A percentile compares a stretch with the other conserved stretches of the same genome.
Conservation (phyloP, 2,329 filamentous ascomycete species). For the Fusarium denticulatum region DNA sequence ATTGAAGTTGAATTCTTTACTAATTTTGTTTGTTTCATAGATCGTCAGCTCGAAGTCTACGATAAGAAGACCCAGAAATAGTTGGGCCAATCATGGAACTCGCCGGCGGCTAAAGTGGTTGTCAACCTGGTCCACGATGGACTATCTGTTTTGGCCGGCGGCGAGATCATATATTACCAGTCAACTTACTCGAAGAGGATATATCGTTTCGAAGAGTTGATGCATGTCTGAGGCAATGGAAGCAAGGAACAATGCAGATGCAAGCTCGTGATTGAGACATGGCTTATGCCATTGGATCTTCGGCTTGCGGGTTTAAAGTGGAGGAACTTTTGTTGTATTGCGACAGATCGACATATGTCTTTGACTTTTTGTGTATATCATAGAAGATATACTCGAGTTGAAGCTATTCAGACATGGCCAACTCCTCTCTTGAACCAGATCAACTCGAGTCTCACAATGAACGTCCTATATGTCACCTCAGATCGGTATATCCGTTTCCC, state of each 20-base stretch:
- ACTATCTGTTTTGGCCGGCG: slow-evolving; percentile 9
- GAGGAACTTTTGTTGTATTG: neutral
- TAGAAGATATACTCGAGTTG: neutral
- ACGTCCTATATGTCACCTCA: neutral
- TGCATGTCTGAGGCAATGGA: neutral
- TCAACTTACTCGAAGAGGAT: neutral
- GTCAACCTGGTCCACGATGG: neutral
- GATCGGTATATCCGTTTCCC: slow-evolving; percentile 36
- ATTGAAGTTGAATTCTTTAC: neutral
- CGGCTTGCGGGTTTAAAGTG: neutral
- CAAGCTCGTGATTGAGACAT: neutral
- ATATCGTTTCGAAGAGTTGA: neutral
- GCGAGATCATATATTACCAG: slow-evolving; percentile 3
- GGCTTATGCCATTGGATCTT: neutral
- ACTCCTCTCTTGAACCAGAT: neutral
- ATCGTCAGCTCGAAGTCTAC: neutral
- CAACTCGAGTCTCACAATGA: neutral
- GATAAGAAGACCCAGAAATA: slow-evolving; percentile 11
- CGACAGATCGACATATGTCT: neutral
- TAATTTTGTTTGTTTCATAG: neutral
- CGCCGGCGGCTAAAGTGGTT: slow-evolving; percentile 10
- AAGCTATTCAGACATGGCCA: neutral
- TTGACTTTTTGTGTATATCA: neutral
- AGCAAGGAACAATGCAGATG: neutral
- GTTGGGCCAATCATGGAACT: slow-evolving; percentile 14